Evolutionary conservation across 2,329 filamentous ascomycete species (phyloP).

Genomic region (Ustilaginoidea virens): DNA sequence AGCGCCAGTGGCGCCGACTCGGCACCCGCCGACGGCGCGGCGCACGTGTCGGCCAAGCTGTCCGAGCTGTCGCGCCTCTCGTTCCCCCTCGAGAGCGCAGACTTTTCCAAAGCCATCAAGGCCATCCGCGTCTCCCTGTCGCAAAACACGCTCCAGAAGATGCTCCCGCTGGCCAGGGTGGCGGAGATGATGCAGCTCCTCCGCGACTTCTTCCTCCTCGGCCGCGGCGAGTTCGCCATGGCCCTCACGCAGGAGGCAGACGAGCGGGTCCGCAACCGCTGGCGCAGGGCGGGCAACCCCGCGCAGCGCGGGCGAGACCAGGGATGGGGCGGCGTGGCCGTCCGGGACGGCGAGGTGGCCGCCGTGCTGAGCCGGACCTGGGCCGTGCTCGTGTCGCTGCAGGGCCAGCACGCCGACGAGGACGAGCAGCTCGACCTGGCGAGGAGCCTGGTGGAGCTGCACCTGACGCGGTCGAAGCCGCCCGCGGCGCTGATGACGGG

Average conservation of each 20-base stretch:
- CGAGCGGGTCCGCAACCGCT: conserved; percentile 57
- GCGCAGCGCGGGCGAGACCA: conserved; percentile 41
- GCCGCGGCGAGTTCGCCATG: conserved; percentile 81
- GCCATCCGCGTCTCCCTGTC: conserved; percentile 71
- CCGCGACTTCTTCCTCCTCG: conserved; percentile 75
- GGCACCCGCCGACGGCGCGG: conserved; percentile 32
- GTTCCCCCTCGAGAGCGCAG: conserved; percentile 58
- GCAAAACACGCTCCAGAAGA: conserved; percentile 64
- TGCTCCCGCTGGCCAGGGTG: conserved; percentile 65
- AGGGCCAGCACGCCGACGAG: conserved; percentile 55
- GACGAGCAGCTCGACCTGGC: conserved; percentile 74
- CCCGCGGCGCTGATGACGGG: conserved; percentile 22
- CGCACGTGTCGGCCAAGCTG: conserved; percentile 53
- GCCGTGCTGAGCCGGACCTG: conserved; percentile 65
- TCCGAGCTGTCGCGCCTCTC: conserved; percentile 49
- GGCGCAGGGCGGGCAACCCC: conserved; percentile 46
- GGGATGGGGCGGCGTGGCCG: conserved; percentile 26
- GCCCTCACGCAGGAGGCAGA: conserved; percentile 77
- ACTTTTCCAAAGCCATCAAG: conserved; percentile 56
- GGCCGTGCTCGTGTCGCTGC: conserved; percentile 62
- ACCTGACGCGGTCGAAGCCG: conserved; percentile 34
- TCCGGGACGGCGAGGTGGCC: conserved; percentile 79
- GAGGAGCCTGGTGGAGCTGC: conserved; percentile 56
- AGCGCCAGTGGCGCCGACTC: no score
- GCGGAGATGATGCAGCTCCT: conserved; percentile 63